phyloP scores from a whole-genome alignment of 169 alveolate species.

The Theileria luwenshuni region DNA sequence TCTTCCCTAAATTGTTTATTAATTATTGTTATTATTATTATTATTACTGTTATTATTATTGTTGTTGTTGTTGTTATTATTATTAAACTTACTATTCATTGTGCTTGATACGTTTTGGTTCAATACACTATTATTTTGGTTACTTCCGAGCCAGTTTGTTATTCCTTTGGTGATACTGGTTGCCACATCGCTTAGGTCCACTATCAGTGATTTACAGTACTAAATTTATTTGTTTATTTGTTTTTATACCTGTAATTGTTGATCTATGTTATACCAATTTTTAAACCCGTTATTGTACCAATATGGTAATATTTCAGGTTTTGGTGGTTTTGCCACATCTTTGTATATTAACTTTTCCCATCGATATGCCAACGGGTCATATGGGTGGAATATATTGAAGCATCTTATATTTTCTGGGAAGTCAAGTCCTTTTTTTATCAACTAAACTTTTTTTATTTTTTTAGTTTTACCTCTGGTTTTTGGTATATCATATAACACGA shows the following conservation, averaged over 20 bases:
- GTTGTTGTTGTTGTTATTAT: not conserved
- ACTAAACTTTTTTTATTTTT: constrained; percentile 30
- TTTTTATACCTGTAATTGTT: constrained; percentile 68
- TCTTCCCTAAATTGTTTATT: not conserved
- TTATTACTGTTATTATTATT: constrained; percentile 23
- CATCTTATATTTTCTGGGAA: constrained; percentile 69
- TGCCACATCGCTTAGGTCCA: constrained; percentile 65
- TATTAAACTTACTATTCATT: constrained; percentile 31
- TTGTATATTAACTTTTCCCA: constrained; percentile 81
- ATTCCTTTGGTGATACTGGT: constrained; percentile 52
- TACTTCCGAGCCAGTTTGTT: constrained; percentile 57
- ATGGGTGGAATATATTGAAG: constrained; percentile 84
- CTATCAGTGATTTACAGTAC: constrained; percentile 65
- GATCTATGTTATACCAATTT: constrained; percentile 85
- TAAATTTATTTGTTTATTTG: constrained; percentile 9
- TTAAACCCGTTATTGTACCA: constrained; percentile 84
- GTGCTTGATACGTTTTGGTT: constrained; percentile 47
- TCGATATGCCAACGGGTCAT: constrained; percentile 84
- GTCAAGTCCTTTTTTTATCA: constrained; percentile 70
- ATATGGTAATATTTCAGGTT: constrained; percentile 80
- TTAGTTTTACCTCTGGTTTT: constrained; percentile 67
- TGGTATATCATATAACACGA: constrained; percentile 75
- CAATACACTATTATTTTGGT: constrained; percentile 59
- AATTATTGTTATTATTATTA: constrained; percentile 1
- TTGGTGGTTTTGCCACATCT: constrained; percentile 71